phyloP scores from a whole-genome alignment of 148 eudicot genomes.

The Camellia lanceoleosa region DNA sequence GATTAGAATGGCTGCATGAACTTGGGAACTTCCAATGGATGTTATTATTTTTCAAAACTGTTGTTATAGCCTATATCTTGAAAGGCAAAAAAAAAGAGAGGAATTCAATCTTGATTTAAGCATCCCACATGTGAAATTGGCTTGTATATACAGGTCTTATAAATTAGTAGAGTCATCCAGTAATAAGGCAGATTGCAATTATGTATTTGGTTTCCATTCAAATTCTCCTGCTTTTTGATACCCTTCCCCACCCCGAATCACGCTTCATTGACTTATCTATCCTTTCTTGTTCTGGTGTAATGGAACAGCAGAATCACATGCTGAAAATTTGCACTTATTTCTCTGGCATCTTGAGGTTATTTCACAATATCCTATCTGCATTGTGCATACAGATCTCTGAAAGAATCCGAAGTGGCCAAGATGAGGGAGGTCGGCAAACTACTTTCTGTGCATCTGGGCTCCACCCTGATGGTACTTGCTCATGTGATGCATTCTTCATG shows the following conservation, averaged over 20 bases:
- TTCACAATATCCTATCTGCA: neutral
- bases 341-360: neutral
- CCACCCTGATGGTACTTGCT: conserved; percentile 57
- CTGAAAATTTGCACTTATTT: neutral
- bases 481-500: conserved; percentile 32
- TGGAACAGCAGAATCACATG: neutral
- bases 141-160: neutral
- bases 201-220: neutral
- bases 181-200: neutral
- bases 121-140: neutral
- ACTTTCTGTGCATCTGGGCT: conserved; percentile 43
- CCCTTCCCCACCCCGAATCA: neutral
- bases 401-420: conserved; percentile 36
- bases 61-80: neutral
- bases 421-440: conserved; percentile 31
- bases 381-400: conserved; percentile 36
- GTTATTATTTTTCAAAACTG: too few species aligned
- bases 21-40: neutral
- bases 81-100: neutral
- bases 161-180: neutral
- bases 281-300: neutral
- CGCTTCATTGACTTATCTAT: neutral
- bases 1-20: neutral
- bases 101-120: neutral
- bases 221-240: neutral